Evolutionary conservation across 345 rosid genomes (phyloP), one percentile per base, ranked within the genome.

Genomic region (Eutrema yunnanense): DNA sequence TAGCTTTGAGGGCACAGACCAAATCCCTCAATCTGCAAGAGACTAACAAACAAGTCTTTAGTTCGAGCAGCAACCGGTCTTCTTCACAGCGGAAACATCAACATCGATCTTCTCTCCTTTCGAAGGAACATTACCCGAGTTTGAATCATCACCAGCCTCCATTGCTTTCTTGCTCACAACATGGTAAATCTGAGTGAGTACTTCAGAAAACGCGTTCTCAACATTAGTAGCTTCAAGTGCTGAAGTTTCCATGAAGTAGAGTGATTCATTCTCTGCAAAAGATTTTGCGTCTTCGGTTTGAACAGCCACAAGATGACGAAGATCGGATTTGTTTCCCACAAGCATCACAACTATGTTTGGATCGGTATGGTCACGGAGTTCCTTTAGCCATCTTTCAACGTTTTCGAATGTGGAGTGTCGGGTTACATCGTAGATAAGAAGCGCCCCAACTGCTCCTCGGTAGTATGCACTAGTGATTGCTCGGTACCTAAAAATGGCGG

Each of bases 401-500:
- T 81, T 92, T 71, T 90, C 92, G 36, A 88, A 92, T 37, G 98
- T 90, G 9, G 98, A 85, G 84, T 88, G 92, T 53, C 98, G 86
- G 4, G 95, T 92, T 46, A 92, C 95, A 4, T 92, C 98, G 8
- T 92, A 92, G 46, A 90, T 91, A 33, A 92, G 96, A 41, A 92
- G 79, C 14, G 96, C 98, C 10, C 98, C 96, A 34, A 92, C 95
- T 2, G 98, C 96, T 76, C 98, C 98, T 36, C 98, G 80, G 79
- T 90, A 92, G 81, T 92, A 92, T 22, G 98, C 98, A 61, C 98
- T 92, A 2, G 98, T 92, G 62, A 92, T 92, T 80, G 98, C 98
- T 41, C 98, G 92, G 74, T 92, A 92, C 89, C 98, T 92, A 41
- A 36, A 27, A 56, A 54, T 52, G 2, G 10, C 41, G 10, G 0